A percentile compares a stretch with the other conserved stretches of the same genome.
Conservation (phyloP, 495 filamentous ascomycete genomes). For the Bombardia bombarda region DNA sequence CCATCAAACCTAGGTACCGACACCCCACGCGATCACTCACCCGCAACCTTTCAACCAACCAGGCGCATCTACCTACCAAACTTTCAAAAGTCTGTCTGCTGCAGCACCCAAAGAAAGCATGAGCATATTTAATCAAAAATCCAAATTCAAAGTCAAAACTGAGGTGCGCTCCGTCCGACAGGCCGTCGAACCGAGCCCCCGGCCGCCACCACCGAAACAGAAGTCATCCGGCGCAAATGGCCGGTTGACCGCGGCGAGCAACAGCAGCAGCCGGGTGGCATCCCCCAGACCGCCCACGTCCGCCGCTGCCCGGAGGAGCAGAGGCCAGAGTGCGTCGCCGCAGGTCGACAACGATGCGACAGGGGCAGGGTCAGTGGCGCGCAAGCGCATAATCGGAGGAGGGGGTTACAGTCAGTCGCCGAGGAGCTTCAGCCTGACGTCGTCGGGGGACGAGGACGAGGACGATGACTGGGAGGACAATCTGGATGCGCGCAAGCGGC, state of each 20-base stretch:
- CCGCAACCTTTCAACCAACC: conserved; percentile 1
- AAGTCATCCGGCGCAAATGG: too few relatives aligned
- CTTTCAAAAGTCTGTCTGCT: too few relatives aligned
- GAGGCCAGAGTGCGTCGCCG: conserved; percentile 9
- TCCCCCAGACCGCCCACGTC: conserved; percentile 4
- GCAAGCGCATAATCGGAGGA: too few relatives aligned
- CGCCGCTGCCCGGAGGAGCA: conserved; percentile 4
- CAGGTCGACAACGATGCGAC: background rate
- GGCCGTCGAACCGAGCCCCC: conserved; percentile 14
- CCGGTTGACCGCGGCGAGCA: background rate
- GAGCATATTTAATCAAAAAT: conserved; percentile 31
- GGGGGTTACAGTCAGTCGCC: too few relatives aligned
- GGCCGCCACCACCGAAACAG: conserved; percentile 5
- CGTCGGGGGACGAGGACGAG: conserved; percentile 23
- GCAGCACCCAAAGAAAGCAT: too few relatives aligned
- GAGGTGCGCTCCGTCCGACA: conserved; percentile 21
- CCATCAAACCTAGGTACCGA: too few relatives aligned
- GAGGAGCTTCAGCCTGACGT: conserved; percentile 20
- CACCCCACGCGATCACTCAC: too few relatives aligned
- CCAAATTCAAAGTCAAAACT: conserved; percentile 27
- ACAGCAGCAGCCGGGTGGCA: conserved; percentile 2
- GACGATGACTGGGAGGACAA: conserved; percentile 27
- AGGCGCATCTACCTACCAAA: too few relatives aligned
- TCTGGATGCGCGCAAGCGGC: conserved; percentile 25
- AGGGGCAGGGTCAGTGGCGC: too few relatives aligned